Percentiles rank a stretch among this genome's conserved stretches.
These are phyloP conservation scores for Agastache rugosa DNA, from an alignment of 257 asterid species.

Conservation along the genomic window DNA sequence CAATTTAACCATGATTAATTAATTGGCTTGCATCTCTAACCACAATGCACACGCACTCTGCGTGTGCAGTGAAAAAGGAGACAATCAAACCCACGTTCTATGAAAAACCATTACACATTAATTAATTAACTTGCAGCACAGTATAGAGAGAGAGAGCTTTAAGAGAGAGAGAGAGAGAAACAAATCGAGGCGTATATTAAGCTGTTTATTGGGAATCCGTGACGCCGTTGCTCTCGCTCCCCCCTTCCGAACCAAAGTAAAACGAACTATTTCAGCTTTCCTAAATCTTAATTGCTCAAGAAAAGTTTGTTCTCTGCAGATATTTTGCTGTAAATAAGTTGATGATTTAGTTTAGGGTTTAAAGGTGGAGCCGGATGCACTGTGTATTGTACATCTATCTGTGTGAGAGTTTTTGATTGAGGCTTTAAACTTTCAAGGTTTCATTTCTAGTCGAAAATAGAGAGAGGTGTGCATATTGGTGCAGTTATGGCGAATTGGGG, in stretches of 20 bases:
- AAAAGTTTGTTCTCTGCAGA: not conserved
- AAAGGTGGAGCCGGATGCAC: constrained; percentile 29
- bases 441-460: constrained; percentile 9
- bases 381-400: constrained; percentile 8
- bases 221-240: constrained; percentile 39
- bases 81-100: constrained; percentile 55
- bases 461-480: constrained; percentile 28
- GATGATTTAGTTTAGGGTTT: constrained; percentile 17
- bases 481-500: constrained; percentile 50
- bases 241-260: constrained; percentile 5
- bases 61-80: constrained; percentile 63
- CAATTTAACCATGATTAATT: constrained; percentile 40
- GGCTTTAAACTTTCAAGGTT: constrained; percentile 28
- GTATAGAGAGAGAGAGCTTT: constrained; percentile 10
- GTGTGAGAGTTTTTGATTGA: constrained; percentile 26
- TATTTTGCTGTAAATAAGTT: not conserved
- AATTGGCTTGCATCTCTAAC: constrained; percentile 27
- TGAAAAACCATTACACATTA: constrained; percentile 32
- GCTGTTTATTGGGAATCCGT: constrained; percentile 56
- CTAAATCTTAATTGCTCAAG: not conserved
- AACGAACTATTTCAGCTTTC: not conserved
- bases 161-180: constrained; percentile 49
- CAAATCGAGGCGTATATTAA: constrained; percentile 54
- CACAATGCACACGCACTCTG: constrained; percentile 42
- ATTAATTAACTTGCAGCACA: constrained; percentile 21